Percentiles rank a stretch among this genome's conserved stretches.
Evolutionary conservation across 805 yeast genomes (phyloP).

Genomic region (Kuraishia molischiana): DNA sequence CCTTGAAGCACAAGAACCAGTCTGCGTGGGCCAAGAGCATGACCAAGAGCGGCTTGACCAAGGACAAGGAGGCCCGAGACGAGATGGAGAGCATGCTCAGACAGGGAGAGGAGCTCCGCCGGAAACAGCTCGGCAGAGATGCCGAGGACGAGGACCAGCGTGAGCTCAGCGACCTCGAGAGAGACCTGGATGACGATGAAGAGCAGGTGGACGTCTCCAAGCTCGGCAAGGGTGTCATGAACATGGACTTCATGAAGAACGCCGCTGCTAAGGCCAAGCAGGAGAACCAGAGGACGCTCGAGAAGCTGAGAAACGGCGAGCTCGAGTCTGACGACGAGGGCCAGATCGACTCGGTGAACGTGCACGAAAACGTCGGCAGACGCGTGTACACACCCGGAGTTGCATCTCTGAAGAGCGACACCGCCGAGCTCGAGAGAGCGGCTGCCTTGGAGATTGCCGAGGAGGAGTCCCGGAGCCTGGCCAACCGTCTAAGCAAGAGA

Average conservation of each 20-base stretch:
- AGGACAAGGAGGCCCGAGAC: slow-evolving; percentile 73
- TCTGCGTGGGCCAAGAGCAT: slow-evolving; percentile 86
- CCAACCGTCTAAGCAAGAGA: slow-evolving; percentile 23
- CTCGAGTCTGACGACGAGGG: slow-evolving; percentile 34
- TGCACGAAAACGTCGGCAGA: slow-evolving; percentile 62
- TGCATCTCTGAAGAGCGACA: slow-evolving; percentile 23
- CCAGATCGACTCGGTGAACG: slow-evolving; percentile 38
- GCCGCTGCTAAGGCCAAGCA: slow-evolving; percentile 66
- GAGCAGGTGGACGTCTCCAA: slow-evolving; percentile 27
- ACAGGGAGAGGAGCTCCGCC: slow-evolving; percentile 69
- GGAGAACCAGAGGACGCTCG: slow-evolving; percentile 45
- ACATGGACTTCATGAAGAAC: slow-evolving; percentile 91
- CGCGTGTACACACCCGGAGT: slow-evolving; percentile 67
- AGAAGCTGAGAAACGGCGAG: slow-evolving; percentile 29
- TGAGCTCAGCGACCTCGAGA: slow-evolving; percentile 41
- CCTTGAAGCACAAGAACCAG: slow-evolving; percentile 79
- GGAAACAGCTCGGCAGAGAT: slow-evolving; percentile 60
- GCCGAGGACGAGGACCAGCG: slow-evolving; percentile 34
- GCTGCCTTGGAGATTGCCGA: slow-evolving; percentile 34
- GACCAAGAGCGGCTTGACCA: slow-evolving; percentile 83
- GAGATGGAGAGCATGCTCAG: slow-evolving; percentile 93
- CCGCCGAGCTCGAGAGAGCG: slow-evolving; percentile 24
- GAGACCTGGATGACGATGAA: slow-evolving; percentile 28
- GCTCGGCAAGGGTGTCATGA: slow-evolving; percentile 82
- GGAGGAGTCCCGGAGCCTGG: slow-evolving; percentile 40